Conservation (phyloP, 2,329 filamentous ascomycete species). For the Penicillium fuscoglaucum region DNA sequence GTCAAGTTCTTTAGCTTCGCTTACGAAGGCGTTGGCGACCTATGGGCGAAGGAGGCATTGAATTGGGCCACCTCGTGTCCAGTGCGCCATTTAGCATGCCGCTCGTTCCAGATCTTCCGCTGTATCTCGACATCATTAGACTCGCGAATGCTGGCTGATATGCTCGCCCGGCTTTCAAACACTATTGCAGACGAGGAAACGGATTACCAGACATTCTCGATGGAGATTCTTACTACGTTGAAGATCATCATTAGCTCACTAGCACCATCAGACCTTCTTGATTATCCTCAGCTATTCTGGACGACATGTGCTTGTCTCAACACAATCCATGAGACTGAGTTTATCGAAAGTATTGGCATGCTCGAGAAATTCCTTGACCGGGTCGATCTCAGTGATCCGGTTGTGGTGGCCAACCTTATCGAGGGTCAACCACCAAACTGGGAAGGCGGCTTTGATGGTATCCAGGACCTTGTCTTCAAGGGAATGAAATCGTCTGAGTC, state of each 20-base stretch:
- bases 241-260: conserved; percentile 88
- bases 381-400: conserved; percentile 72
- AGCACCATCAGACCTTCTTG: conserved; percentile 72
- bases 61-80: conserved; percentile 97
- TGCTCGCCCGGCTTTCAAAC: conserved; percentile 92
- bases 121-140: conserved; percentile 90
- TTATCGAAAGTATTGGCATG: conserved; percentile 88
- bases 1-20: conserved; percentile 81
- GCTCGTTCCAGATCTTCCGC: conserved; percentile 95
- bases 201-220: conserved; percentile 94
- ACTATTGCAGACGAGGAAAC: conserved; percentile 93
- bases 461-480: conserved; percentile 86
- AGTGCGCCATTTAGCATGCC: conserved; percentile 89
- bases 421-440: conserved; percentile 81
- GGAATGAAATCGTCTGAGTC: conserved; percentile 84
- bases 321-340: conserved; percentile 94
- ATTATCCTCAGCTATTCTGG: conserved; percentile 98
- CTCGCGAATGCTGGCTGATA: conserved; percentile 92
- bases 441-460: conserved; percentile 84
- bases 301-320: conserved; percentile 94
- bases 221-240: conserved; percentile 94
- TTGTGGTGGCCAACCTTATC: conserved; percentile 67
- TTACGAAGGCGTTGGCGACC: conserved; percentile 82
- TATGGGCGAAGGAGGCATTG: conserved; percentile 86
- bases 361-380: conserved; percentile 82